Conservation (phyloP, 805 yeast genomes). For the Barnettozyma sucrosica region DNA sequence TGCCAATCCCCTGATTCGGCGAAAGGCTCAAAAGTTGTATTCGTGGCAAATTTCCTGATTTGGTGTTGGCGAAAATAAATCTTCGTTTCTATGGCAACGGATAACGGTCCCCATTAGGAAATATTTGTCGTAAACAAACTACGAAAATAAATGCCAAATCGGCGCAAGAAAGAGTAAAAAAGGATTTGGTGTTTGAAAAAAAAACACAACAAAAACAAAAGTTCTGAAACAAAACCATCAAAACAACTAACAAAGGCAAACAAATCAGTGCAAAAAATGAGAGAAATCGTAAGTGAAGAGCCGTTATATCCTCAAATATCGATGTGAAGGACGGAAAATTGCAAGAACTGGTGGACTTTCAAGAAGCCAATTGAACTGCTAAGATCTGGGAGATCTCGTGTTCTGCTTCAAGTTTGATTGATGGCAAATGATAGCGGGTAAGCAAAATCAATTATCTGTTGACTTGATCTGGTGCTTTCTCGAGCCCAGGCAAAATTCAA, state of each 20-base stretch:
- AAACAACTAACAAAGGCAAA: not conserved
- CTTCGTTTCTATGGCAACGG: not conserved
- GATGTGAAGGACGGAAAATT: not conserved
- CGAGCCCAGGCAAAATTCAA: not conserved
- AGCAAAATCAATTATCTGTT: not conserved
- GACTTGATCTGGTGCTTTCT: not conserved
- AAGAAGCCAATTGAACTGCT: not conserved
- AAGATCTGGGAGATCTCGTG: not conserved
- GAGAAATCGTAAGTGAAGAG: constrained; percentile 1
- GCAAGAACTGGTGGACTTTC: not conserved
- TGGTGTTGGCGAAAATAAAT: not conserved
- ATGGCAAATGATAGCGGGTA: not conserved
- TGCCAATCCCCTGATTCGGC: not conserved
- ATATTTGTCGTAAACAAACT: constrained; percentile 3
- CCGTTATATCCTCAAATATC: not conserved
- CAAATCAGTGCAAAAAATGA: not conserved
- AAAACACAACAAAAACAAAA: constrained; percentile 1
- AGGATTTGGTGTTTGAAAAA: not conserved
- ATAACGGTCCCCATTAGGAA: not conserved
- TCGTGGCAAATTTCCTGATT: not conserved
- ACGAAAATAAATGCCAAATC: not conserved
- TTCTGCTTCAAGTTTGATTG: not conserved
- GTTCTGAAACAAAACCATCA: constrained; percentile 1
- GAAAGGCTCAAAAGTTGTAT: not conserved
- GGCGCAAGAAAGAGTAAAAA: not conserved